Evolutionary conservation across 106 monocot genomes (phyloP), one percentile per base, ranked within the genome.

Genomic region (Platanthera zijinensis): DNA sequence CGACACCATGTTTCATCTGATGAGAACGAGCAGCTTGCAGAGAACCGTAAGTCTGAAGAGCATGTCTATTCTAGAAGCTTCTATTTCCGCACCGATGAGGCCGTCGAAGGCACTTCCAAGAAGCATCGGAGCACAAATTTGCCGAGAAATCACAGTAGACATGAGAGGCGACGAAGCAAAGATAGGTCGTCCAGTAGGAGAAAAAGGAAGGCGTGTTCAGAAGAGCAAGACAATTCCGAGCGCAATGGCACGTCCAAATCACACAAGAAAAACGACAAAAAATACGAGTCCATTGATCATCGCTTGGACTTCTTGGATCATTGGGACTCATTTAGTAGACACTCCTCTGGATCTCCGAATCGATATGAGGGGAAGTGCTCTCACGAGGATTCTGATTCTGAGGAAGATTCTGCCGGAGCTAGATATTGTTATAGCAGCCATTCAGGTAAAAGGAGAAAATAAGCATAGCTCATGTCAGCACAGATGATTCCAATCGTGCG

Each of bases 181-280:
- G 70, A 39, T 12, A 21, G 68, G 56, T 75, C 64, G 13, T 73
- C 22, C 18, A 71, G 67, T 19, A 64, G 45, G 48, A 56, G 72
- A 48, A 73, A 74, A 19, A 69, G 49, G 6, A 68, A 53, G 51
- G 18, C 22, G 12, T 72, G 17, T 19, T 63, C 59, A n/a, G 53
- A 61, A 50, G 68, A 77, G 73, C 74, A 74, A 25, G 73, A 32
- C 48, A 81, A 81, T 72, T 71, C 69, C 7, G 63, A 67, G 62
- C 50, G 15, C 32, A 69, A 57, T 10, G 10, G 48, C 21, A 73
- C 63, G 45, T 74, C 51, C 7, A 75, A 61, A 59, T 52, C 47
- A 14, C 12, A 52, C 52, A 61, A 71, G 59, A 45, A 19, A 52
- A 30, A 61, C 17, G 2, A 32, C 67, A 50, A 75, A 83, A 59